Conservation (phyloP, 2,329 filamentous ascomycete genomes). For the Mycosphaerella sp. region DNA sequence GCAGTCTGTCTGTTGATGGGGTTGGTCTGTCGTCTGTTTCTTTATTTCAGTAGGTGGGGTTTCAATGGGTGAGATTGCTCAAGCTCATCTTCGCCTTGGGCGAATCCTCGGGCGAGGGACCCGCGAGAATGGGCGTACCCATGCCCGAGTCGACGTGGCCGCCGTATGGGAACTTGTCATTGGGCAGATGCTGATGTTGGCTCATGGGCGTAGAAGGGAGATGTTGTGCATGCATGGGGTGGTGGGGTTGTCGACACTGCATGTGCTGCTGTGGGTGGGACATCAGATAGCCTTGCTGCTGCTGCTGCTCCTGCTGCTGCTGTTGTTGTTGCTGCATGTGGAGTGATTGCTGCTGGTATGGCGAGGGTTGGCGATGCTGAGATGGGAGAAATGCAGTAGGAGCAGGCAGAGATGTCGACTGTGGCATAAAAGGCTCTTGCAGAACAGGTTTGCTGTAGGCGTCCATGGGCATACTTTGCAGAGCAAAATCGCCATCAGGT, state of each 20-base stretch:
- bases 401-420: constrained; percentile 24
- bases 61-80: constrained; percentile 33
- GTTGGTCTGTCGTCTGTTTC: constrained; percentile 6
- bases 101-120: constrained; percentile 29
- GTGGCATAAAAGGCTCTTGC: constrained; percentile 33
- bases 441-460: constrained; percentile 27
- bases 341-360: constrained; percentile 22
- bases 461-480: constrained; percentile 24
- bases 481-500: constrained; percentile 30
- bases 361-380: constrained; percentile 23
- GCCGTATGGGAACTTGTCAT: constrained; percentile 18
- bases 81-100: constrained; percentile 37
- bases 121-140: constrained; percentile 25
- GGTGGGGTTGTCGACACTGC: constrained; percentile 20
- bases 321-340: constrained; percentile 14
- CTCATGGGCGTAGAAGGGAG: constrained; percentile 19
- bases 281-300: constrained; percentile 7
- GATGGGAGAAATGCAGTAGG: constrained; percentile 24
- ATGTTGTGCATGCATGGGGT: constrained; percentile 16
- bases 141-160: constrained; percentile 27
- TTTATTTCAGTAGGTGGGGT: too few species aligned
- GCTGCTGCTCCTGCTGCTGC: neutral
- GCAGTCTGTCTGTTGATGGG: neutral
- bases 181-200: constrained; percentile 4
- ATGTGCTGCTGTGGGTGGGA: constrained; percentile 5